Evolutionary conservation across 2,329 filamentous ascomycete genomes (phyloP).

Genomic region (Ascochyta viciae-villosae): DNA sequence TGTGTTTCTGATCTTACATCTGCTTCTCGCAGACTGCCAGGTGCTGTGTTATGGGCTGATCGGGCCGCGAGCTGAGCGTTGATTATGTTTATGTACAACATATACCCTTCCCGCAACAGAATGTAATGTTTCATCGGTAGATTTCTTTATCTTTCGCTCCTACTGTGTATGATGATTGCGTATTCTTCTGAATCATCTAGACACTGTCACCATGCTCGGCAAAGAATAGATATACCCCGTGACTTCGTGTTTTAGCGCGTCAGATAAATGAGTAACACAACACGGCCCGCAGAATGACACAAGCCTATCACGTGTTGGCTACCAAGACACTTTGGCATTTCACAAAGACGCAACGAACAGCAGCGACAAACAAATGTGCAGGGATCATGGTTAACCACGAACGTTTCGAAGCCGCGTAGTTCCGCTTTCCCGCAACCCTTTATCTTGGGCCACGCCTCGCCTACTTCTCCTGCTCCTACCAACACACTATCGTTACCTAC

Average conservation of each 20-base stretch:
- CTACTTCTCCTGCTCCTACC: background rate
- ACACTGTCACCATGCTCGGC: background rate
- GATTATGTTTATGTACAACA: conserved; percentile 6
- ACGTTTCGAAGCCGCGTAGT: background rate
- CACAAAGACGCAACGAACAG: background rate
- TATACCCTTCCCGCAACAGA: conserved; percentile 14
- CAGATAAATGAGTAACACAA: background rate
- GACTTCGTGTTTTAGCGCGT: background rate
- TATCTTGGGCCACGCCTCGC: background rate
- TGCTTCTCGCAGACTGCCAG: background rate
- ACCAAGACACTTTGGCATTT: background rate
- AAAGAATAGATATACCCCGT: background rate
- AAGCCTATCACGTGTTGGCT: background rate
- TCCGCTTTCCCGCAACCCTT: background rate
- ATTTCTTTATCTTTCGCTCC: too few relatives aligned
- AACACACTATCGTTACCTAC: background rate
- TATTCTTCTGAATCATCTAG: background rate
- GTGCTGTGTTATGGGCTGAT: conserved; percentile 2
- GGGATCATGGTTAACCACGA: background rate
- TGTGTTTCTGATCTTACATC: background rate
- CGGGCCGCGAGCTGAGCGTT: background rate
- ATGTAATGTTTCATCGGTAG: background rate
- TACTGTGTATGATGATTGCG: too few relatives aligned
- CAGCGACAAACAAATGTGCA: background rate
- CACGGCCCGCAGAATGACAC: background rate